Base-by-base conservation (phyloP, 208 protist species). In the Acanthamoeba castellanii region DNA sequence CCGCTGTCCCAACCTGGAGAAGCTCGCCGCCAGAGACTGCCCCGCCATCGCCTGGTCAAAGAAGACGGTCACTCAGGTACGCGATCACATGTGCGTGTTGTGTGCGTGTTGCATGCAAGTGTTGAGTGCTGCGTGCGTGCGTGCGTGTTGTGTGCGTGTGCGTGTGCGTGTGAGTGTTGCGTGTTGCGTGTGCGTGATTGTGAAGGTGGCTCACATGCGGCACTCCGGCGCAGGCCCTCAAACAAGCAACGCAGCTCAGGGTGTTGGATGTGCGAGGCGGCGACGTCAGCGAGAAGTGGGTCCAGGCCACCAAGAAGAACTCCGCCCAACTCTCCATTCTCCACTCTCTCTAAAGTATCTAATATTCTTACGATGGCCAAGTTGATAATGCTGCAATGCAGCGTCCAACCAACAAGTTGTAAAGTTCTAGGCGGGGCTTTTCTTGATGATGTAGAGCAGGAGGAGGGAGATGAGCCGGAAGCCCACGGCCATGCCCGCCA, bases 381-480 rank as follows among this genome's bases (percentile, higher is more conserved):
- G n/a, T n/a, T n/a, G n/a, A n/a, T n/a, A n/a, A n/a, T n/a, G n/a
- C n/a, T n/a, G n/a, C n/a, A n/a, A n/a, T 42, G 37, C 37, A 42
- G 37, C 37, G 37, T 1, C 37, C 37, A 42, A n/a, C n/a, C n/a
- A n/a, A n/a, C n/a, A n/a, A n/a, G n/a, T n/a, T n/a, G n/a, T n/a
- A n/a, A n/a, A n/a, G n/a, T n/a, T n/a, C n/a, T n/a, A n/a, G n/a
- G n/a, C n/a, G 52, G 70, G 70, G 37, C 70, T 42, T 25, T 81
- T 81, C 32, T 81, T 81, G 70, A 81, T 81, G 30, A 81, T n/a
- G 70, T 81, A 81, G 70, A 81, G 70, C 32, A 81, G 32, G 30
- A 81, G 37, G 34, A 81, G 70, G 34, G 70, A 81, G 37, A 81
- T 81, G 70, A 81, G 70, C 25, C 70, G 70, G 32, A 45, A 81